Base-by-base conservation (phyloP, 2,329 filamentous ascomycete genomes). In the Berkeleyomyces basicola region DNA sequence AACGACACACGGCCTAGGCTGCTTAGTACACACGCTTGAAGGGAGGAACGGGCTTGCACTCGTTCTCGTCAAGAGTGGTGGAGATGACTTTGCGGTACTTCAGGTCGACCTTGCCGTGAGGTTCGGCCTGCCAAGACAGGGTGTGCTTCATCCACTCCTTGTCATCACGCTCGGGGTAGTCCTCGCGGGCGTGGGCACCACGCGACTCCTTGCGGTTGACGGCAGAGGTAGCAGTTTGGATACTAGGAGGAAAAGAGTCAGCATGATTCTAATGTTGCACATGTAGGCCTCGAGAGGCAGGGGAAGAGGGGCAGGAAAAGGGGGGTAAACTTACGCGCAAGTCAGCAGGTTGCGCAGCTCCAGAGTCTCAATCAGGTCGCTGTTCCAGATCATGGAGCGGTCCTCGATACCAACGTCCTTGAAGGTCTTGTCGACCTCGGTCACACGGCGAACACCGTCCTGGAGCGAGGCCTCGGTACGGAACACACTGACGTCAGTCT, bases 311-410 rank as follows among this genome's bases (percentile, higher is more conserved):
- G 14, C 9, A 33, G 42, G 39, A 60, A 55, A 40, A 60, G n/a
- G 16, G 11, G 39, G 16, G 4, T 47, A 11, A 66, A 87, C 86
- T 78, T 85, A 90, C 83, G 91, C 92, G 84, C 93, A 97, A 71
- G 93, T 97, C 72, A 99, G 79, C 71, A 99, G 76, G 76, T 99
- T 99, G 72, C 91, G 83, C 71, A 97, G 80, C 78, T 99, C 93
- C 63, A 99, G 84, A 6, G 92, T 95, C 82, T 97, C 92, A 66
- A 96, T 90, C 46, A 97, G 83, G 72, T 97, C 92, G 33, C 88
- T 90, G 84, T 97, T 97, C 92, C 92, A 97, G 79, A 97, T 97
- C 92, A 97, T 96, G 82, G 89, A 95, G 75, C 93, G 88, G 76
- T 97, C 92, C 83, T 96, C 95, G 78, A 89, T 96, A 71, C 90